A percentile compares a stretch with the other conserved stretches of the same genome.
Evolutionary conservation across 2,329 filamentous ascomycete species (phyloP).

Genomic region (Westerdykella sp.): DNA sequence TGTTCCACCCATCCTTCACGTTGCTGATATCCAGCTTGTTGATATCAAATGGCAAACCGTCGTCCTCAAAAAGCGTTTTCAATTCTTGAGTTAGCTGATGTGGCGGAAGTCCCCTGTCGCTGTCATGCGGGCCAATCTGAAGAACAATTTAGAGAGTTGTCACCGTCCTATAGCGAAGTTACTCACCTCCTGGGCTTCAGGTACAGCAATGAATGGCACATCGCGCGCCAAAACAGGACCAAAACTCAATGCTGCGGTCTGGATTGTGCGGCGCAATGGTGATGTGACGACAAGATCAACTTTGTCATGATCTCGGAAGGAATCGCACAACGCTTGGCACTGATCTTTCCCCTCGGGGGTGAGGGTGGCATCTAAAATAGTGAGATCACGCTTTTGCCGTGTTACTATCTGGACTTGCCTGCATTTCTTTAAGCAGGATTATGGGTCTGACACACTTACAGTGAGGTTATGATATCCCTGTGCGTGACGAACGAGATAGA

Average conservation of each 20-base stretch:
- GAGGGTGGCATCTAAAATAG: conserved; percentile 69
- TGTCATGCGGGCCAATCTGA: conserved; percentile 29
- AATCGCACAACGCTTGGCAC: conserved; percentile 56
- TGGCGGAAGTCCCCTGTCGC: conserved; percentile 64
- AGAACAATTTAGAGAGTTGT: no score
- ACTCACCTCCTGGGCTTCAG: conserved; percentile 73
- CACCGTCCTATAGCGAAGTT: conserved; percentile 45
- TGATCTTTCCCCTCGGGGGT: conserved; percentile 71
- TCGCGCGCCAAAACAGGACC: conserved; percentile 40
- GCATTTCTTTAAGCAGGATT: background rate
- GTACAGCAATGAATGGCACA: conserved; percentile 55
- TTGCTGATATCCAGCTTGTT: conserved; percentile 53
- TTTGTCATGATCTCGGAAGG: conserved; percentile 54
- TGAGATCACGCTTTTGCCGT: conserved; percentile 5
- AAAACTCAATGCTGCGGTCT: conserved; percentile 69
- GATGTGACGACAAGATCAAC: conserved; percentile 70
- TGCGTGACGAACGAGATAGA: conserved; percentile 61
- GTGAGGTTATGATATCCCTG: conserved; percentile 67
- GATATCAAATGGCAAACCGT: conserved; percentile 47
- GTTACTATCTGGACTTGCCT: background rate
- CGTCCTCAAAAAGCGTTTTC: conserved; percentile 46
- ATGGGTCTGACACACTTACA: conserved; percentile 9
- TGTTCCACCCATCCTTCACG: conserved; percentile 64
- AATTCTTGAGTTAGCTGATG: conserved; percentile 42
- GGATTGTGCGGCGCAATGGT: conserved; percentile 72